These are phyloP conservation scores for Boechera stricta DNA, from an alignment of 345 rosid species.

Conservation along the genomic window DNA sequence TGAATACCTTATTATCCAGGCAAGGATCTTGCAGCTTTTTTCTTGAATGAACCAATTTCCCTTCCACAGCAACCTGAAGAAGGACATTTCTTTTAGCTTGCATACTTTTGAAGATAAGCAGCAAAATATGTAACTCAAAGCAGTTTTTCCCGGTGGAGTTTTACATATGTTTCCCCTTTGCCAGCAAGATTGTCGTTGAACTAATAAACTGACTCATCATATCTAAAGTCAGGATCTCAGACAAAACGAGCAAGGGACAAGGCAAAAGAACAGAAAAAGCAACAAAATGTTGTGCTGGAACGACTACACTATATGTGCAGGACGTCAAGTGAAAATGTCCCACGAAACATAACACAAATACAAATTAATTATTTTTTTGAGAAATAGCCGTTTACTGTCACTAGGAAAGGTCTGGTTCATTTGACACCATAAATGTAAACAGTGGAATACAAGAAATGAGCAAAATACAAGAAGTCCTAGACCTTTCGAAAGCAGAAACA, in stretches of 20 bases:
- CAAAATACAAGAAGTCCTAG: neutral
- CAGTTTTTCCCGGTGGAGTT: neutral
- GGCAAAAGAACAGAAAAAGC: constrained; percentile 4
- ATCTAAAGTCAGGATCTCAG: constrained; percentile 6
- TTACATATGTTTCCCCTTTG: neutral
- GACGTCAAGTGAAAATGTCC: neutral
- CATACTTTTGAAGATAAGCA: constrained; percentile 20
- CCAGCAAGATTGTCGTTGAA: neutral
- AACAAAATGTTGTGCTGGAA: neutral
- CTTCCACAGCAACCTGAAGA: constrained; percentile 85
- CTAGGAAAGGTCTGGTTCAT: neutral
- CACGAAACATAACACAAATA: neutral
- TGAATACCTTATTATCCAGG: constrained; percentile 76
- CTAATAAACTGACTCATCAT: neutral
- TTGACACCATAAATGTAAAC: neutral
- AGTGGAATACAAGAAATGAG: too few relatives aligned
- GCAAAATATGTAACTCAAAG: neutral
- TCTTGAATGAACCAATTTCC: constrained; percentile 96
- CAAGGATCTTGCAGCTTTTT: constrained; percentile 92
- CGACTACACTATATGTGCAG: neutral
- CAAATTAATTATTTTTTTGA: too few relatives aligned
- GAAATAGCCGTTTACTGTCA: neutral
- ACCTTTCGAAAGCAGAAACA: neutral
- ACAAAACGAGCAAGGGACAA: constrained; percentile 1
- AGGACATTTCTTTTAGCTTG: constrained; percentile 37